Percentiles rank a stretch among this genome's conserved stretches.
These are phyloP conservation scores for Pleurostoma richardsiae DNA, from an alignment of 2,329 filamentous ascomycete species.

Conservation along the genomic window DNA sequence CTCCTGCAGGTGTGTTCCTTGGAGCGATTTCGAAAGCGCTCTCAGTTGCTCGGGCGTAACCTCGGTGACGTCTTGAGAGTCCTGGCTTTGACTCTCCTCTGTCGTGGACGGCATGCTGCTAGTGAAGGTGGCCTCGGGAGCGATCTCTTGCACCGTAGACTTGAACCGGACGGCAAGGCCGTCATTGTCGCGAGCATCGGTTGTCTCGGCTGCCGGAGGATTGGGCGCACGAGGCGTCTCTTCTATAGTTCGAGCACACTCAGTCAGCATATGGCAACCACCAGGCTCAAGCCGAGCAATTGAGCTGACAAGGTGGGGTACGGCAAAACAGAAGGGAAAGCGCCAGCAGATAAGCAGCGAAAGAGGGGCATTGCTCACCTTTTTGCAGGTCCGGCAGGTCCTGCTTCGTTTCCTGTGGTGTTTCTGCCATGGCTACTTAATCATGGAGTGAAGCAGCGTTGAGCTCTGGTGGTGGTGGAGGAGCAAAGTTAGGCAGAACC, in stretches of 20 bases:
- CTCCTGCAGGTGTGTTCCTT: slow-evolving; percentile 73
- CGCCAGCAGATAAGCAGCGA: not conserved
- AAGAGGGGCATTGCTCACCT: not conserved
- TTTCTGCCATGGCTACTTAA: not conserved
- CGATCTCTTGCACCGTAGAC: slow-evolving; percentile 65
- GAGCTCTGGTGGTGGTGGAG: too few species aligned
- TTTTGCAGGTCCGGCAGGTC: not conserved
- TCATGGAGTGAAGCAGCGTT: not conserved
- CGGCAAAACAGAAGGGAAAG: not conserved
- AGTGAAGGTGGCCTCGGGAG: slow-evolving; percentile 33
- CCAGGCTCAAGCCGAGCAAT: not conserved
- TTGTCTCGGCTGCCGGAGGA: slow-evolving; percentile 12
- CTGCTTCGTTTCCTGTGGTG: not conserved
- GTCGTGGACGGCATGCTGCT: slow-evolving; percentile 12
- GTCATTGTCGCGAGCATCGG: slow-evolving; percentile 18
- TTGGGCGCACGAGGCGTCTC: slow-evolving; percentile 3
- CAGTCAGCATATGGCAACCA: not conserved
- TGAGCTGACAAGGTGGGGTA: not conserved
- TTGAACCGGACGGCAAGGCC: slow-evolving; percentile 64
- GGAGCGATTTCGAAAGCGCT: slow-evolving; percentile 66
- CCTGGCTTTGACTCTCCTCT: slow-evolving; percentile 7
- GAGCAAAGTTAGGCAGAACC: too few species aligned
- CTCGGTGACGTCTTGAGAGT: slow-evolving; percentile 28
- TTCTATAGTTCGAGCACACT: slow-evolving; percentile 6
- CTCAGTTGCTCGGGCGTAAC: slow-evolving; percentile 60